Base-by-base conservation (phyloP, 108 stramenopile species). In the Seminavis robusta region DNA sequence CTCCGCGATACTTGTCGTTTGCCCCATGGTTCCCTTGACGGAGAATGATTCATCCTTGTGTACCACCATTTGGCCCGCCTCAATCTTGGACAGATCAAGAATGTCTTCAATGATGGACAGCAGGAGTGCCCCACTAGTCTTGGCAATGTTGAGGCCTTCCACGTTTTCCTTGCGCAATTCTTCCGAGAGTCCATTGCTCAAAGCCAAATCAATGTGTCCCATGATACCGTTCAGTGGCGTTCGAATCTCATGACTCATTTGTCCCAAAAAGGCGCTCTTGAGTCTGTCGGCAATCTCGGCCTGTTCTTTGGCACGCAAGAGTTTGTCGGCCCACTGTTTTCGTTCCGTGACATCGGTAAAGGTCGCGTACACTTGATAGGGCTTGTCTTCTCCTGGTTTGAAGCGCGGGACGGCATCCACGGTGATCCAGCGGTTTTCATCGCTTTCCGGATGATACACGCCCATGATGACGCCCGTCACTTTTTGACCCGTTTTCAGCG, bases 51-150 rank as follows among this genome's bases (percentile, higher is more conserved):
- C 47, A 20, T 52, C 63, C 23, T 37, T 33, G 15, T 60, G 41
- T 28, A 70, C 47, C 0, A 21, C 42, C 54, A 70, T 56, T 33
- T 73, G 47, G 9, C 73, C 73, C 1, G 66, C 65, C 36, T 78
- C 81, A 44, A 82, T 71, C 39, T 78, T 78, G 41, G 76, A 54
- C 25, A 82, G 21, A 67, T 82, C 81, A 27, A 82, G 62, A 52
- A 78, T 59, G 37, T 78, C 77, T 47, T 78, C 41, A 36, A 82
- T 72, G 13, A 77, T 47, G 1, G 54, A 23, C 36, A 81, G 9
- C 17, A 81, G 26, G 20, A 27, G 23, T 21, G 21, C 47, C 13
- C 47, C 47, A 28, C 47, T 49, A 25, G 25, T 20, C 26, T 28
- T 49, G 4, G 47, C 47, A 27, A 49, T 15, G 4, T 49, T 21